Percentiles rank a stretch among this genome's conserved stretches.
Evolutionary conservation across 78 protist genomes (phyloP).

Genomic region (Bodo saltans): DNA sequence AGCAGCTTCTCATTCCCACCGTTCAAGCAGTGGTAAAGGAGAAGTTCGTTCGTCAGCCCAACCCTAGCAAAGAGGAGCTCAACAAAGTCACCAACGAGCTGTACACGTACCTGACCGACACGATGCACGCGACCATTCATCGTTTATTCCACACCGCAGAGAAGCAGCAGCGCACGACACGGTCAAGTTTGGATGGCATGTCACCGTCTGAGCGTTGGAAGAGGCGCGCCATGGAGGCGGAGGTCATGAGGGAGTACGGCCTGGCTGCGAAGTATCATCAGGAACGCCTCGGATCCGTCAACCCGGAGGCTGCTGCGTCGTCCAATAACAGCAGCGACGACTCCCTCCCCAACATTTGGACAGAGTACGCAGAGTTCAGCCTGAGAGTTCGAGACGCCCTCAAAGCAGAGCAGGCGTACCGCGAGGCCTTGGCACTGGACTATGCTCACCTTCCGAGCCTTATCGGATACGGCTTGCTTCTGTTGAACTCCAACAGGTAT

Average conservation of each 20-base stretch:
- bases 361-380: conserved; percentile 39
- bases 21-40: conserved; percentile 34
- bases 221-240: conserved; percentile 45
- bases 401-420: conserved; percentile 50
- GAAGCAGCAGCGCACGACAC: background rate
- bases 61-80: background rate
- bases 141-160: background rate
- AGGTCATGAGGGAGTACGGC: background rate
- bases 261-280: conserved; percentile 19
- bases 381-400: conserved; percentile 4
- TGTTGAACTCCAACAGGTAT: background rate
- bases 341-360: conserved; percentile 13
- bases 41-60: background rate
- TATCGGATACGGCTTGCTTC: conserved; percentile 29
- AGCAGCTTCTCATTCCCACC: conserved; percentile 33
- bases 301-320: background rate
- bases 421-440: conserved; percentile 44
- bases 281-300: conserved; percentile 8
- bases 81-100: conserved; percentile 10
- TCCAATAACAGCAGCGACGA: too few relatives aligned
- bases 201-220: conserved; percentile 22
- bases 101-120: conserved; percentile 21
- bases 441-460: conserved; percentile 1
- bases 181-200: background rate
- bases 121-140: conserved; percentile 29